Percentiles rank a stretch among this genome's conserved stretches.
These are phyloP conservation scores for Umbelopsis sp. DNA, from an alignment of 192 early-diverging fungal genomes.

Conservation along the genomic window DNA sequence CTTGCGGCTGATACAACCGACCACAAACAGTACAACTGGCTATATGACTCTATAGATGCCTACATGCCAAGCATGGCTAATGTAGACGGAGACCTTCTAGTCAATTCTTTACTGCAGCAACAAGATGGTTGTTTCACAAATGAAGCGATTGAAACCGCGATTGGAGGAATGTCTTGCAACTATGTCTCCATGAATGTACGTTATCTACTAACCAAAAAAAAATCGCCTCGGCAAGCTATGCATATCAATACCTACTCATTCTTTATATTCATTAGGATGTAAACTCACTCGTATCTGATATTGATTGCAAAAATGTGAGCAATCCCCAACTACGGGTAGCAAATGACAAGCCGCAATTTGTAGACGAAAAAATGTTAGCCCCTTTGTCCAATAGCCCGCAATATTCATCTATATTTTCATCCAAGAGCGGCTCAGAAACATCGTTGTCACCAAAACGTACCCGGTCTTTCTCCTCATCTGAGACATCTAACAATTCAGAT, in stretches of 20 bases:
- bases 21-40: constrained; percentile 24
- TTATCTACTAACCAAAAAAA: neutral
- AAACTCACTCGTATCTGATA: constrained; percentile 36
- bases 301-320: constrained; percentile 24
- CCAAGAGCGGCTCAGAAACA: neutral
- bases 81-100: constrained; percentile 1
- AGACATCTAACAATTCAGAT: constrained; percentile 10
- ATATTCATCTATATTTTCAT: constrained; percentile 14
- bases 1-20: constrained; percentile 1
- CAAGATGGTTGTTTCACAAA: constrained; percentile 10
- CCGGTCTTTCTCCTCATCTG: neutral
- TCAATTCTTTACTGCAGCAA: constrained; percentile 3
- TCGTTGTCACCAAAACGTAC: neutral
- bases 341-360: neutral
- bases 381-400: neutral
- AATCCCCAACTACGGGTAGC: neutral
- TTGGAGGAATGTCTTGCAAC: constrained; percentile 20
- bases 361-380: neutral
- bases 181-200: neutral
- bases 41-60: constrained; percentile 23
- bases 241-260: neutral
- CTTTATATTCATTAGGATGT: constrained; percentile 28
- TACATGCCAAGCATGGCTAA: constrained; percentile 13
- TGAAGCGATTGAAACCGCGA: constrained; percentile 19
- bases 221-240: neutral